Evolutionary conservation across 441 rosid genomes (phyloP).

Genomic region (Pelargonium myrrhifolium): DNA sequence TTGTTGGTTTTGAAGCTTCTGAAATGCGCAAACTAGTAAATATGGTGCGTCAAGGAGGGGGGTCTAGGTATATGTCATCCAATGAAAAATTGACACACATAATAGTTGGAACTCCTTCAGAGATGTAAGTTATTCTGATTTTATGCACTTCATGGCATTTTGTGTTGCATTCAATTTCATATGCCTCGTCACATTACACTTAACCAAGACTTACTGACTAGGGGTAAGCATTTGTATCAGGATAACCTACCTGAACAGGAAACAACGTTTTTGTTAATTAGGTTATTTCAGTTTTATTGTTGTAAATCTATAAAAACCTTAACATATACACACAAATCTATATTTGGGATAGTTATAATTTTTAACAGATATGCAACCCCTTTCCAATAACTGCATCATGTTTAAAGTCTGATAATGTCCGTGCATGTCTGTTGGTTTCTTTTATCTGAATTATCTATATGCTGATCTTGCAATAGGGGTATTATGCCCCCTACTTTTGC

Average conservation of each 20-base stretch:
- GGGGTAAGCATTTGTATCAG: not conserved
- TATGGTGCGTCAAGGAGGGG: constrained; percentile 84
- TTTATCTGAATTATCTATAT: constrained; percentile 16
- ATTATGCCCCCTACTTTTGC: constrained; percentile 11
- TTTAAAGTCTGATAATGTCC: not conserved
- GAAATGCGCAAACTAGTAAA: constrained; percentile 74
- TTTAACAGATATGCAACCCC: constrained; percentile 1
- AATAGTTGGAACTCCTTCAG: constrained; percentile 83
- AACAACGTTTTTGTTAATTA: not conserved
- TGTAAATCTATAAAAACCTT: not conserved
- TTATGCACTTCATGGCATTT: constrained; percentile 7
- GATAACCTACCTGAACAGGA: not conserved
- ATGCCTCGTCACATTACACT: not conserved
- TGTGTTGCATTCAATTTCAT: not conserved
- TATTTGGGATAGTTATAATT: not conserved
- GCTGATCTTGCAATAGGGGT: constrained; percentile 7
- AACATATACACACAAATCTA: not conserved
- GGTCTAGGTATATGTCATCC: constrained; percentile 59
- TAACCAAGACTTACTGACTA: not conserved
- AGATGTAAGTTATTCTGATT: constrained; percentile 49
- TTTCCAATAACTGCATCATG: not conserved
- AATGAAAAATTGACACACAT: constrained; percentile 83
- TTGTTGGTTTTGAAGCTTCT: constrained; percentile 81
- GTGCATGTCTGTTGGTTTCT: constrained; percentile 9
- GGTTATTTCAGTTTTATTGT: constrained; percentile 2